phyloP scores from a whole-genome alignment of 2,329 filamentous ascomycete species.

The Purpureocillium lavendulum region DNA sequence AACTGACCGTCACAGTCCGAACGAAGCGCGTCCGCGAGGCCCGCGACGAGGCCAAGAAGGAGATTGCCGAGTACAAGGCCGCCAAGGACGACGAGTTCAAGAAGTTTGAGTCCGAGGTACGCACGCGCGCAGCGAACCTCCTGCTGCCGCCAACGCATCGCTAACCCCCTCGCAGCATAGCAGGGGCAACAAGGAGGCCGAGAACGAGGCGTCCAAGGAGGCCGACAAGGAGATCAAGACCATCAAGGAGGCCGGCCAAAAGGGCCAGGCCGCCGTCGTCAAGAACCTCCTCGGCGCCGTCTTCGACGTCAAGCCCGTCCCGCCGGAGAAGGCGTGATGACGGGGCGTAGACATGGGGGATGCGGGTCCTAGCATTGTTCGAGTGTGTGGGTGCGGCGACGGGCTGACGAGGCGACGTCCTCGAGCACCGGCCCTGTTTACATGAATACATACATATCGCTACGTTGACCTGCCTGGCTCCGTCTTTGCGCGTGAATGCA shows the following conservation, averaged over 20 bases:
- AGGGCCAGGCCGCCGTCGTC: conserved; percentile 71
- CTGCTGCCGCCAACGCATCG: no score
- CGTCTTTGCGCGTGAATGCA: no score
- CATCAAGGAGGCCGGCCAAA: conserved; percentile 73
- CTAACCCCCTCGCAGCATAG: conserved; percentile 56
- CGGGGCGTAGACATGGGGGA: neutral
- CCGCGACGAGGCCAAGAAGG: conserved; percentile 91
- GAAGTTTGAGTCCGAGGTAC: conserved; percentile 72
- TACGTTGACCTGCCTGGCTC: no score
- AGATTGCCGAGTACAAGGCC: conserved; percentile 87
- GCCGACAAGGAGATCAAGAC: conserved; percentile 73
- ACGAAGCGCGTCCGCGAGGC: conserved; percentile 97
- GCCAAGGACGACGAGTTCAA: conserved; percentile 93
- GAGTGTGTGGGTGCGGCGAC: neutral
- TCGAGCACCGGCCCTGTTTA: neutral
- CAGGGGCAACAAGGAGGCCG: conserved; percentile 75
- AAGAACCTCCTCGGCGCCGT: conserved; percentile 80
- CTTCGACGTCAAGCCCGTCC: conserved; percentile 68
- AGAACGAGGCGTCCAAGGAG: conserved; percentile 70
- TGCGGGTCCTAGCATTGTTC: neutral
- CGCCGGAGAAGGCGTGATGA: conserved; percentile 25
- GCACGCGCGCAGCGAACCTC: conserved; percentile 2
- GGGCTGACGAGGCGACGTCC: no score
- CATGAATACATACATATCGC: neutral
- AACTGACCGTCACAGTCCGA: conserved; percentile 39